phyloP scores from a whole-genome alignment of 495 filamentous ascomycete genomes.

The Clohesyomyces aquaticus region DNA sequence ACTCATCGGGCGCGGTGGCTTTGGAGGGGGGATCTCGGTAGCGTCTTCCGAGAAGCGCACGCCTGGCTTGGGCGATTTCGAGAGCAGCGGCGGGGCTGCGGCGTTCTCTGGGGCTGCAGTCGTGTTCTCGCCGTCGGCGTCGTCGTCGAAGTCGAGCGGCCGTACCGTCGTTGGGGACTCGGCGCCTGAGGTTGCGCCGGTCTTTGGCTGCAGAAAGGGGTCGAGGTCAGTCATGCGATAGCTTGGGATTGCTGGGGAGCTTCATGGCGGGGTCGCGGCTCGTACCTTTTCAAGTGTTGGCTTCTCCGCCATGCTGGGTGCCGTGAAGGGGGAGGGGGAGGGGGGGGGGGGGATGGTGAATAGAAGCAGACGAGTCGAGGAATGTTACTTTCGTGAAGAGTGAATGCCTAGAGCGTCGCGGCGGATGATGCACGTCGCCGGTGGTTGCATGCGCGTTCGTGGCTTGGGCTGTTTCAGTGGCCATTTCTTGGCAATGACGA shows the following conservation, averaged over 20 bases:
- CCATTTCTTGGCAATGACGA: neutral
- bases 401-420: neutral
- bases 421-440: neutral
- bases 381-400: neutral
- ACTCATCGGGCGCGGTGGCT: conserved; percentile 84
- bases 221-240: conserved; percentile 15
- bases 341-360: neutral
- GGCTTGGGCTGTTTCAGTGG: neutral
- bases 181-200: conserved; percentile 44
- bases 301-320: neutral
- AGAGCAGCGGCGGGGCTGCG: conserved; percentile 47
- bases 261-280: neutral
- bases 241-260: neutral
- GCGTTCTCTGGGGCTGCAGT: conserved; percentile 49
- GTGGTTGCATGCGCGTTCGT: neutral
- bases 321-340: conserved; percentile 8
- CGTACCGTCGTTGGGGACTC: conserved; percentile 86
- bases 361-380: neutral
- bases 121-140: conserved; percentile 68
- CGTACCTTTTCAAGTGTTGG: too few relatives aligned
- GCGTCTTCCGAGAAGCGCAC: conserved; percentile 50
- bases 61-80: conserved; percentile 47
- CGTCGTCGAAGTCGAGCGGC: conserved; percentile 85
- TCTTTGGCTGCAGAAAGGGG: conserved; percentile 23
- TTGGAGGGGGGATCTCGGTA: conserved; percentile 65